Evolutionary conservation across 2,329 filamentous ascomycete genomes (phyloP).

Genomic region (Aspergillus fijiensis): DNA sequence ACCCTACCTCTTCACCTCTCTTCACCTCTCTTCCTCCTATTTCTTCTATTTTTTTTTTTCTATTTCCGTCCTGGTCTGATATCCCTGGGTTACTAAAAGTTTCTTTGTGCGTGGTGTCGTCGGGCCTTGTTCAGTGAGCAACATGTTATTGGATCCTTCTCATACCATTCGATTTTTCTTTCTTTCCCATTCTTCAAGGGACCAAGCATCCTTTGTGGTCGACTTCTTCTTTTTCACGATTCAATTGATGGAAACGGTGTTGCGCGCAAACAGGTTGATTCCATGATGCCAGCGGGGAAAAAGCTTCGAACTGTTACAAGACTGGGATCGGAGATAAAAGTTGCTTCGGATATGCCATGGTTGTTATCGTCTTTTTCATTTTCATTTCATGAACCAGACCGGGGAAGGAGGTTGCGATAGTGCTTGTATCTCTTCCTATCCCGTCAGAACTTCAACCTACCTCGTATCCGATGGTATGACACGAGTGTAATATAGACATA

Average conservation of each 20-base stretch:
- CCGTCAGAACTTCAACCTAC: constrained; percentile 15
- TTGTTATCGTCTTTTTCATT: constrained; percentile 11
- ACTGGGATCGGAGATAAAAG: constrained; percentile 24
- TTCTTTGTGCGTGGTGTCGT: constrained; percentile 37
- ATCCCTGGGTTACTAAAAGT: constrained; percentile 45
- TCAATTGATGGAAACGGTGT: not conserved
- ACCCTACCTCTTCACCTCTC: constrained; percentile 14
- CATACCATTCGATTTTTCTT: constrained; percentile 1
- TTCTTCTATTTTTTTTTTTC: constrained; percentile 24
- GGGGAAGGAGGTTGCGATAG: constrained; percentile 28
- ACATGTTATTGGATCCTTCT: constrained; percentile 24
- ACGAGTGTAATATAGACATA: constrained; percentile 34
- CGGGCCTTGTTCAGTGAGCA: constrained; percentile 35
- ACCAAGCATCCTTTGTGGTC: not conserved
- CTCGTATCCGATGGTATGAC: constrained; percentile 23
- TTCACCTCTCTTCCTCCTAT: constrained; percentile 17
- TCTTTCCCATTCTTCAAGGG: not conserved
- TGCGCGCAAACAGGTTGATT: not conserved
- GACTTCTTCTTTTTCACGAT: constrained; percentile 1
- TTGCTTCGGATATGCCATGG: constrained; percentile 25
- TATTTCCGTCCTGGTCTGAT: constrained; percentile 37
- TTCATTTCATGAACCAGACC: constrained; percentile 11
- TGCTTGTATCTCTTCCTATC: constrained; percentile 20
- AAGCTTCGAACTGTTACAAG: constrained; percentile 2
- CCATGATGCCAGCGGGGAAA: not conserved